These are phyloP conservation scores for Paragyromitra xinjiangensis DNA, from an alignment of 495 filamentous ascomycete genomes.

Conservation along the genomic window DNA sequence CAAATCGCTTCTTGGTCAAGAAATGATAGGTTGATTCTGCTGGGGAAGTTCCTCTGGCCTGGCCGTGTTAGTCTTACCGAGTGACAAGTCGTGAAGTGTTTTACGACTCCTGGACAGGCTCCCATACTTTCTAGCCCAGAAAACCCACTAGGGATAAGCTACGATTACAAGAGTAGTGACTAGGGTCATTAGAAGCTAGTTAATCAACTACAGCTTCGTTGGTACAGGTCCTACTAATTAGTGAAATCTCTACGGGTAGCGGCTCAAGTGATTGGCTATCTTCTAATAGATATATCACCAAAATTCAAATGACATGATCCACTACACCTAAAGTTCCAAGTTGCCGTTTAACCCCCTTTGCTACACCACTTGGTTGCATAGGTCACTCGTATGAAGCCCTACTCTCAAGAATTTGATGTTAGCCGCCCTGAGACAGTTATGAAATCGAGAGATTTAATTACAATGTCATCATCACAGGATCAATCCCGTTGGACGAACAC, in stretches of 20 bases:
- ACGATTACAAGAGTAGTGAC: background rate
- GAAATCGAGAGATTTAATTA: background rate
- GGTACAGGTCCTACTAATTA: too few species aligned
- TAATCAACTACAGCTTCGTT: too few species aligned
- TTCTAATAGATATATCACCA: background rate
- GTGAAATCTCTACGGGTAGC: too few species aligned
- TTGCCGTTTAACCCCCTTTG: background rate
- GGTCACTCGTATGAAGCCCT: background rate
- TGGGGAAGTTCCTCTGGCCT: background rate
- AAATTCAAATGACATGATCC: background rate
- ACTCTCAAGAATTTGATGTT: background rate
- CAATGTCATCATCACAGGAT: background rate
- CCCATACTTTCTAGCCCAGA: background rate
- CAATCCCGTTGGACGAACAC: too few species aligned
- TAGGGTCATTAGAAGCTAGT: too few species aligned
- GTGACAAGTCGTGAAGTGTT: conserved; percentile 29
- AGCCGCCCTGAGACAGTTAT: background rate
- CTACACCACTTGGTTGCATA: background rate
- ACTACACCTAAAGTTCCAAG: background rate
- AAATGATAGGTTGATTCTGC: background rate
- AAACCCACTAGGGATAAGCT: background rate
- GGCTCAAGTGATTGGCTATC: background rate
- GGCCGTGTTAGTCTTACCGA: conserved; percentile 7
- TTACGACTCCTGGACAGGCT: background rate
- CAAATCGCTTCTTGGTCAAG: background rate